phyloP scores from a whole-genome alignment of 1,139 yeast species.

The Keqinozyma sinolaborantium region DNA sequence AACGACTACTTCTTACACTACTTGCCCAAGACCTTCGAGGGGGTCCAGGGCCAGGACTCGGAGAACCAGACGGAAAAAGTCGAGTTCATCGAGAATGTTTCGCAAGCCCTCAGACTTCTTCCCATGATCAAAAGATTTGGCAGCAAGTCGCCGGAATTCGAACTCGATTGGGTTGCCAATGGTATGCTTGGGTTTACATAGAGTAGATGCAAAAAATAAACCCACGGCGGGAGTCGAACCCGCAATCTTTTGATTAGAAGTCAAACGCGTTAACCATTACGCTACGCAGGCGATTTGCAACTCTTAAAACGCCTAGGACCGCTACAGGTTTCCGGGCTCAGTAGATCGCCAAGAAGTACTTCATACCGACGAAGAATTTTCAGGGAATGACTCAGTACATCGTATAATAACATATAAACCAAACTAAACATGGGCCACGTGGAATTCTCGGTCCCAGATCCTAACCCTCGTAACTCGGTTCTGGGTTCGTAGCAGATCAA shows the following conservation, averaged over 20 bases:
- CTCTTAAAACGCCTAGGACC: too few species aligned
- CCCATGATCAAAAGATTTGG: slow-evolving; percentile 40
- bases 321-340: too few species aligned
- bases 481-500: too few species aligned
- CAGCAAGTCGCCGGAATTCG: slow-evolving; percentile 20
- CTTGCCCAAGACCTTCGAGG: slow-evolving; percentile 20
- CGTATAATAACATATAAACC: too few species aligned
- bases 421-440: too few species aligned
- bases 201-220: slow-evolving; percentile 5
- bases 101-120: slow-evolving; percentile 17
- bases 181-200: slow-evolving; percentile 31
- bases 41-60: slow-evolving; percentile 8
- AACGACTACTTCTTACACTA: slow-evolving; percentile 38
- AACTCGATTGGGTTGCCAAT: slow-evolving; percentile 35
- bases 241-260: slow-evolving; percentile 22
- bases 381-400: too few species aligned
- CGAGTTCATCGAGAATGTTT: slow-evolving; percentile 21
- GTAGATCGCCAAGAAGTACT: too few species aligned
- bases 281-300: slow-evolving; percentile 22
- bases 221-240: slow-evolving; percentile 24
- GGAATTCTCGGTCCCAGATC: too few species aligned
- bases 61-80: slow-evolving; percentile 15
- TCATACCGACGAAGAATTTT: too few species aligned
- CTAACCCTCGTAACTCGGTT: too few species aligned
- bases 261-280: slow-evolving; percentile 23